Conservation (phyloP, 1,284 basidiomycete species). For the Apiotrichum sp. region DNA sequence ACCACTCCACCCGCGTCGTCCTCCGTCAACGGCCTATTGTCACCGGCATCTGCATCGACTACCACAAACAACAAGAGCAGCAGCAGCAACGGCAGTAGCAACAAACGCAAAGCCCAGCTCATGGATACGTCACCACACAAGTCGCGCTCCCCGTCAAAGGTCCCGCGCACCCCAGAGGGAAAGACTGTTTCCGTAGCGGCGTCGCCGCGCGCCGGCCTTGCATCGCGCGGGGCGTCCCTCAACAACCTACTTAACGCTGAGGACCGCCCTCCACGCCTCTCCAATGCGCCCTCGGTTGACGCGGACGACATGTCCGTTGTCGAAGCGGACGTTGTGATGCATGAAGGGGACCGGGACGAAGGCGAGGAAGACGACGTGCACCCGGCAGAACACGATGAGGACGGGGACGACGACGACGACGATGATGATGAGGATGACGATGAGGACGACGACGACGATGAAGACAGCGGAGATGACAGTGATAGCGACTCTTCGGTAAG, state of each 20-base stretch:
- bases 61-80: neutral
- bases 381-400: too few species aligned
- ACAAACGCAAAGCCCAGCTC: neutral
- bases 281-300: conserved; percentile 4
- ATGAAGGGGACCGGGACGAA: too few species aligned
- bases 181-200: neutral
- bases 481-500: neutral
- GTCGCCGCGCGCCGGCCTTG: neutral
- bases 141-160: conserved; percentile 5
- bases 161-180: neutral
- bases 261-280: neutral
- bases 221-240: neutral
- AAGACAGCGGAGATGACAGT: neutral
- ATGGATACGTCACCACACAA: conserved; percentile 3
- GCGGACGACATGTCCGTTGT: conserved; percentile 5
- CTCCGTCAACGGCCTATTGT: neutral
- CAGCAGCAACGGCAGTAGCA: neutral
- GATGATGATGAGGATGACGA: too few species aligned
- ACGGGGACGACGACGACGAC: too few species aligned
- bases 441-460: too few species aligned
- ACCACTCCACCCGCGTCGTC: neutral
- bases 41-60: neutral
- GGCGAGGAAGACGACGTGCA: too few species aligned
- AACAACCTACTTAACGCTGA: neutral
- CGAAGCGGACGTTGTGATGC: too few species aligned